Evolutionary conservation across 2,329 filamentous ascomycete species (phyloP), one percentile per base, ranked within the genome.

Genomic region (Penicillium concentricum): DNA sequence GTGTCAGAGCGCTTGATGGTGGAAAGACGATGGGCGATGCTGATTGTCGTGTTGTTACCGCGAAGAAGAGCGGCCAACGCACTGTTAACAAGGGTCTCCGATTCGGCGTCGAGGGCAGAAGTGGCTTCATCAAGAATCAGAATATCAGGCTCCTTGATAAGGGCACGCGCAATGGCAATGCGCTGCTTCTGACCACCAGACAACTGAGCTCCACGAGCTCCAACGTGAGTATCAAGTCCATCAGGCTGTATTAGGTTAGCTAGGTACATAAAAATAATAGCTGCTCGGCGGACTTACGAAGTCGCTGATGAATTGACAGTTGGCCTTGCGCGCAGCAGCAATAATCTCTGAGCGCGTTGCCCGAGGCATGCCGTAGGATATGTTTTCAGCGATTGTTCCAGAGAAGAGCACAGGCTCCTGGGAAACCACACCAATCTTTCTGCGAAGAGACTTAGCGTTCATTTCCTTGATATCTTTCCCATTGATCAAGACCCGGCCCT

Each of bases 121-220:
- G 95, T 99, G 18, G 95, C 90, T 80, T 99, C 94, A 70, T 99
- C 94, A 0, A 99, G 84, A 59, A 99, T 96, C 28, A 99, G 80
- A 61, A 99, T 97, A 76, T 99, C 94, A 0, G 95, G 95, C 61
- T 97, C 86, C 76, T 97, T 97, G 66, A 99, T 87, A 28, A 99
- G 82, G 13, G 94, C 94, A 53, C 95, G 86, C 5, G 94, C 94
- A 73, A 99, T 99, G 37, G 94, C 94, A 67, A 99, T 97, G 61
- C 94, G 88, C 75, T 99, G 94, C 78, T 97, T 97, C 76, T 99
- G 94, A 0, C 94, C 94, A 50, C 94, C 94, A 9, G 92, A 97
- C 0, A 99, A 83, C 74, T 97, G 93, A 2, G 93, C 92, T 34
- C 94, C 94, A 62, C 94, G 85, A 16, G 93, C 89, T 52, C 95